Conservation (phyloP, 495 filamentous ascomycete genomes). For the Aspergillus olivimuriae region DNA sequence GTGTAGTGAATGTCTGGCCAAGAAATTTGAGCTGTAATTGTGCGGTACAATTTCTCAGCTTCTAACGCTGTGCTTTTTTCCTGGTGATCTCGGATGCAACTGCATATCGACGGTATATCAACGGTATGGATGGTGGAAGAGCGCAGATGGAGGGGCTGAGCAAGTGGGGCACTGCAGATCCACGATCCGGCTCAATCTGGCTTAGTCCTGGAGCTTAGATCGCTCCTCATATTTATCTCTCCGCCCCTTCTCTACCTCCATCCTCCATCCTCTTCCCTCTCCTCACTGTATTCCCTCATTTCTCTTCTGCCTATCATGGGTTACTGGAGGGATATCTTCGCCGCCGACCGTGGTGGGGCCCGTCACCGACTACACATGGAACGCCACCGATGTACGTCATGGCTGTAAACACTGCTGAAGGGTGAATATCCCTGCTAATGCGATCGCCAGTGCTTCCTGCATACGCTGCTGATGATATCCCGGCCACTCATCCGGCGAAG, state of each 20-base stretch:
- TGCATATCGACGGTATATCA: no score
- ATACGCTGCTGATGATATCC: conserved; percentile 25
- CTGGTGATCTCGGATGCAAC: no score
- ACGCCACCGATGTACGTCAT: conserved; percentile 38
- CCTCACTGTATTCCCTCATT: neutral
- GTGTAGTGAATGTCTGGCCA: no score
- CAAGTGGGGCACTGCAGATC: conserved; percentile 6
- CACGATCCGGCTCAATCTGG: neutral
- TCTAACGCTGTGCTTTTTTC: no score
- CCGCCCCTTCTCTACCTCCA: neutral
- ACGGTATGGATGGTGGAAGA: no score
- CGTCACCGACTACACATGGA: conserved; percentile 26
- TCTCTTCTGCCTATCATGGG: conserved; percentile 22
- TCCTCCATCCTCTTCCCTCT: neutral
- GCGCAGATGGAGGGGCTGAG: neutral
- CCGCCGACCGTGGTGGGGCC: conserved; percentile 14
- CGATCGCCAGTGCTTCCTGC: conserved; percentile 29
- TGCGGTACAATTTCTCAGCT: no score
- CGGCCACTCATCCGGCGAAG: conserved; percentile 49
- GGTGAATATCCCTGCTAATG: conserved; percentile 15
- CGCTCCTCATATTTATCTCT: neutral
- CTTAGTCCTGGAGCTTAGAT: neutral
- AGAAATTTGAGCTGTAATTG: no score
- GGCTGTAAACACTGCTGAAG: neutral
- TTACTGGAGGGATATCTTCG: conserved; percentile 29